Base-by-base conservation (phyloP, 768 basidiomycete species). In the Kwoniella botswanensis region DNA sequence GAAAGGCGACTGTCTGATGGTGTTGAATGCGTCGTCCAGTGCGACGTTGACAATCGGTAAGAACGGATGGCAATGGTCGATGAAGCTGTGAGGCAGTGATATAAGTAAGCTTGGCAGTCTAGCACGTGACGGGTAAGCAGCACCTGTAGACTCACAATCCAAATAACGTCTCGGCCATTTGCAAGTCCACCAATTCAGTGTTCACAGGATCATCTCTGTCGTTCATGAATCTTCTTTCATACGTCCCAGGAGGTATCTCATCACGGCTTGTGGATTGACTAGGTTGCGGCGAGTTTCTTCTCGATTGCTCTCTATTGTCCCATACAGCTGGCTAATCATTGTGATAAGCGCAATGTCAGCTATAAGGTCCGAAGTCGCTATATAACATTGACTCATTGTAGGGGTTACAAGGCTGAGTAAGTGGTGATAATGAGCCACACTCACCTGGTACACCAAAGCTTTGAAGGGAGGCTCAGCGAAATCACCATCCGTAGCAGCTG, bases 381-480 rank as follows among this genome's bases (percentile, higher is more conserved):
- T n/a, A 52, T 64, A 17, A 43, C 56, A 24, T 35, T 7, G 35
- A 35, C 35, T 9, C 35, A 35, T 35, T 35, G 35, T 35, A 35
- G 35, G 29, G 35, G 35, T 6, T 35, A 35, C 35, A 6, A 35
- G 35, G 59, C 1, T 61, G 21, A 17, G 22, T 18, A 41, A 58
- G 1, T 22, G 50, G 1, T 17, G 42, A 46, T 53, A 24, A 61
- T 17, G 35, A 63, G 18, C 10, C 4, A 18, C 10, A 69, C 73
- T 71, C 57, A 74, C 76, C 55, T 78, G 74, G 61, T 78, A 74
- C 6, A 73, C 66, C 44, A 78, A 58, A n/a, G 78, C 68, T 60
- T 76, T 77, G 74, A 79, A 79, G 0, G 78, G 78, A 17, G 78
- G 67, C 13, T 75, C 76, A 35, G 63, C 63, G 63, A 74, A 79